phyloP scores from a whole-genome alignment of 768 basidiomycete genomes.

The Trametes cingulata region DNA sequence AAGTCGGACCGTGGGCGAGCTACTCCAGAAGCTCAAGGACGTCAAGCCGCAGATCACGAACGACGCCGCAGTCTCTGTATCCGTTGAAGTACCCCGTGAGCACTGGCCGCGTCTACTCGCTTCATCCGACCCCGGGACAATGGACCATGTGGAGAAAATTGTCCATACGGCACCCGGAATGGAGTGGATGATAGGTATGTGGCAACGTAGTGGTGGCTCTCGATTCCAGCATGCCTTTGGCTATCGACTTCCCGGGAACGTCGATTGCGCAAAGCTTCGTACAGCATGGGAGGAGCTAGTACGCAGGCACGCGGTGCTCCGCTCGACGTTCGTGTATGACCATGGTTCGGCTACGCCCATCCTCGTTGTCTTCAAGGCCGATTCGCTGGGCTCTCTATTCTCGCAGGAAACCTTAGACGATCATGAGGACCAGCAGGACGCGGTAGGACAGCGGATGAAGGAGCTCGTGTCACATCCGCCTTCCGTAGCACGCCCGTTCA shows the following conservation, averaged over 20 bases:
- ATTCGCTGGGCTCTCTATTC: constrained; percentile 6
- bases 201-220: constrained; percentile 43
- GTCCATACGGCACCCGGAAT: constrained; percentile 32
- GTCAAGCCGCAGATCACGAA: not conserved
- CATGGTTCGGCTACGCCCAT: constrained; percentile 21
- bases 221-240: constrained; percentile 48
- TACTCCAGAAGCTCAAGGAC: constrained; percentile 22
- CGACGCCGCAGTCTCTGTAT: not conserved
- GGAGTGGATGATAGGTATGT: constrained; percentile 43
- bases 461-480: constrained; percentile 27
- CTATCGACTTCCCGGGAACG: constrained; percentile 34
- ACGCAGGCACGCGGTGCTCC: constrained; percentile 39
- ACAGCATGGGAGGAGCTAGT: constrained; percentile 41
- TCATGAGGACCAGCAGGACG: constrained; percentile 1
- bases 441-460: constrained; percentile 27
- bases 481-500: constrained; percentile 24
- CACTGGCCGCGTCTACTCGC: constrained; percentile 2
- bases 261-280: constrained; percentile 34
- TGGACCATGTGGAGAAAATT: constrained; percentile 24
- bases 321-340: constrained; percentile 43
- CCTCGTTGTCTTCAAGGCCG: constrained; percentile 30
- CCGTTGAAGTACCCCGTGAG: constrained; percentile 9
- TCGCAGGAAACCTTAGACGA: constrained; percentile 2
- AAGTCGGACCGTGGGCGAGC: constrained; percentile 38
- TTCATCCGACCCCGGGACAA: not conserved